A percentile compares a stretch with the other conserved stretches of the same genome.
Evolutionary conservation across 495 filamentous ascomycete species (phyloP).

Genomic region (Hypoxylon fuscum): DNA sequence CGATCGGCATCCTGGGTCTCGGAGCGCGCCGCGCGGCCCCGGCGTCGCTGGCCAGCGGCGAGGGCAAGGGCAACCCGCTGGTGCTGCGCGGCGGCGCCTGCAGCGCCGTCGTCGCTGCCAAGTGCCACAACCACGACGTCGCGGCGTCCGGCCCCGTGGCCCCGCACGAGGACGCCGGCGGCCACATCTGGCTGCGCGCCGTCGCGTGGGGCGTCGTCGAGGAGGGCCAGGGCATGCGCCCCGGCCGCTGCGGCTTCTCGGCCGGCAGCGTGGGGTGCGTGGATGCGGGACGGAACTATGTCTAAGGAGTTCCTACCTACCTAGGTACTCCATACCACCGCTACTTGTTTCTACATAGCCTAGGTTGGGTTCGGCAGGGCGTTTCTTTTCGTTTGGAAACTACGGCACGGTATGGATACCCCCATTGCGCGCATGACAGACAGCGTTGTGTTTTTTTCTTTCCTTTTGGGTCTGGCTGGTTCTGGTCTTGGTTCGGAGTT

Average conservation of each 20-base stretch:
- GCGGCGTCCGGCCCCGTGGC: too few relatives aligned
- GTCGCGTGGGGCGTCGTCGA: constrained; percentile 55
- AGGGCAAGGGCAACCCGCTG: constrained; percentile 52
- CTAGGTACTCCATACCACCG: not conserved
- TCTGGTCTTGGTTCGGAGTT: not conserved
- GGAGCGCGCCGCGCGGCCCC: constrained; percentile 45
- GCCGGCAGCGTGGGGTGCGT: constrained; percentile 37
- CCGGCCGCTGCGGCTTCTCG: constrained; percentile 52
- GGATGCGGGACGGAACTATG: constrained; percentile 51
- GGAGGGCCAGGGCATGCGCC: constrained; percentile 42
- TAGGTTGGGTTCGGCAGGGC: too few relatives aligned
- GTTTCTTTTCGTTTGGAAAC: not conserved
- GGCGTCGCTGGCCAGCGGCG: constrained; percentile 42
- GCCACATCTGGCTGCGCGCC: constrained; percentile 39
- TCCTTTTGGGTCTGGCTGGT: not conserved
- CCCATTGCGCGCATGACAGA: constrained; percentile 2
- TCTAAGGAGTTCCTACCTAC: constrained; percentile 27
- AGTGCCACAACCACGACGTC: constrained; percentile 46
- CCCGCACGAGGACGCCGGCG: constrained; percentile 8
- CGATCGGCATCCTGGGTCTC: constrained; percentile 41
- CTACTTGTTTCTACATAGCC: too few relatives aligned
- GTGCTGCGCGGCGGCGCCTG: constrained; percentile 49
- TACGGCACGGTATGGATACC: too few relatives aligned
- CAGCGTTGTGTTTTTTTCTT: constrained; percentile 1
- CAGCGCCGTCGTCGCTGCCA: constrained; percentile 53